Evolutionary conservation across 164 flowering plant species (phyloP).

Genomic region (Buxus sempervirens): DNA sequence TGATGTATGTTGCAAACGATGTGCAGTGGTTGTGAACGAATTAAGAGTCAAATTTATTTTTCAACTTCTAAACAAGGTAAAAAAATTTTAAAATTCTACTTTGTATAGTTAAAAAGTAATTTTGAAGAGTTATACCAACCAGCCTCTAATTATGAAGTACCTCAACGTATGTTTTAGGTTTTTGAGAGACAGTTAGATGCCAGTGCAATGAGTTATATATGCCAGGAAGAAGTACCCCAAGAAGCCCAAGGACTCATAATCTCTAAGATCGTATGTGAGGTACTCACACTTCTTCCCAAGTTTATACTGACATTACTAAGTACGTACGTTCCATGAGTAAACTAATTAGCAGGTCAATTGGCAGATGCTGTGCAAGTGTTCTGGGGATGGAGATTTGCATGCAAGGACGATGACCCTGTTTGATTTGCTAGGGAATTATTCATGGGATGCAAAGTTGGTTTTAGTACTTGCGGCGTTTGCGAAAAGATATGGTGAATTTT

Average conservation of each 20-base stretch:
- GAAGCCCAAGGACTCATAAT: conserved; percentile 38
- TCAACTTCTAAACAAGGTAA: no score
- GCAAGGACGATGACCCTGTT: conserved; percentile 47
- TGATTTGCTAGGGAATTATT: conserved; percentile 41
- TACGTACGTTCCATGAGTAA: not conserved
- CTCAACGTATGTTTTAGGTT: conserved; percentile 50
- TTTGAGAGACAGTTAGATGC: conserved; percentile 19
- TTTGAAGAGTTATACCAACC: no score
- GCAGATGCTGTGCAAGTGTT: conserved; percentile 43
- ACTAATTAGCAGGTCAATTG: not conserved
- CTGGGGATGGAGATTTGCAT: conserved; percentile 31
- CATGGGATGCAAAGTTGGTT: conserved; percentile 72
- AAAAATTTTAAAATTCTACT: no score
- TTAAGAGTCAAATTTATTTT: no score
- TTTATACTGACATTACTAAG: no score
- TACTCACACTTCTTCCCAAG: conserved; percentile 10
- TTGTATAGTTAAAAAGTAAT: no score
- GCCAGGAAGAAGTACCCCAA: conserved; percentile 26
- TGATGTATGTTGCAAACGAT: no score
- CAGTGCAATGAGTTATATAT: not conserved
- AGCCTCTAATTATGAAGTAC: no score
- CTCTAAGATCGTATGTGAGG: conserved; percentile 45
- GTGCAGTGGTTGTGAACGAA: no score
- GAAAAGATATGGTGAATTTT: conserved; percentile 49
- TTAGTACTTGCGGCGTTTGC: conserved; percentile 66